Evolutionary conservation across 164 flowering plant species (phyloP).

Genomic region (Saururus chinensis): DNA sequence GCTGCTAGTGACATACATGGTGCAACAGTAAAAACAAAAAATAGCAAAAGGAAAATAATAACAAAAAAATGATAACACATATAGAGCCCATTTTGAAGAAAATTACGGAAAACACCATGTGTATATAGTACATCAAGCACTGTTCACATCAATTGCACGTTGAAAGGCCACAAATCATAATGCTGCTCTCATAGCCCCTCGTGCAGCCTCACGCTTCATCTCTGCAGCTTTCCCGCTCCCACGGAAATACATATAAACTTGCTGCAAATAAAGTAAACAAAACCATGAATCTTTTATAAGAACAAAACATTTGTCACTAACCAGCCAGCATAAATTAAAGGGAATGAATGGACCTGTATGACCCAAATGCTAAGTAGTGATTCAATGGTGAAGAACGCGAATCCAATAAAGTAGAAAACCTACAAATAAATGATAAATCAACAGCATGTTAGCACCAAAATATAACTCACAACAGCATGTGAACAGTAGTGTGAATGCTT

Average conservation of each 20-base stretch:
- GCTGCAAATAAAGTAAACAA: conserved; percentile 33
- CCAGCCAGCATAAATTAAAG: not conserved
- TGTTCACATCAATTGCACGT: not conserved
- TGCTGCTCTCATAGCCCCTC: conserved; percentile 64
- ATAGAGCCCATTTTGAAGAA: too few species aligned
- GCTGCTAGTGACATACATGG: not conserved
- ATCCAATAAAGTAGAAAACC: conserved; percentile 92
- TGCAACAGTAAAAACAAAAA: not conserved
- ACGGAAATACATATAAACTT: conserved; percentile 89
- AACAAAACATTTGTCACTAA: not conserved
- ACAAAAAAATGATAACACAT: not conserved
- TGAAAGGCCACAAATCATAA: conserved; percentile 11
- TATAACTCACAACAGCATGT: too few species aligned
- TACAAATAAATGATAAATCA: conserved; percentile 13
- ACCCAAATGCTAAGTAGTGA: conserved; percentile 86
- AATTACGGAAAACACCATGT: too few species aligned
- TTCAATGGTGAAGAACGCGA: conserved; percentile 67
- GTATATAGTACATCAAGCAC: not conserved
- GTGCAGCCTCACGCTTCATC: conserved; percentile 61
- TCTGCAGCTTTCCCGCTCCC: conserved; percentile 82
- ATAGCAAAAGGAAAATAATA: not conserved
- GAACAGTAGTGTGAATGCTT: too few species aligned
- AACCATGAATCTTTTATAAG: not conserved
- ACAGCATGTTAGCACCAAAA: not conserved
- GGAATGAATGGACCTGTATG: conserved; percentile 52